Evolutionary conservation across 495 filamentous ascomycete genomes (phyloP), one percentile per base, ranked within the genome.

Genomic region (Aspergillus avenaceus): DNA sequence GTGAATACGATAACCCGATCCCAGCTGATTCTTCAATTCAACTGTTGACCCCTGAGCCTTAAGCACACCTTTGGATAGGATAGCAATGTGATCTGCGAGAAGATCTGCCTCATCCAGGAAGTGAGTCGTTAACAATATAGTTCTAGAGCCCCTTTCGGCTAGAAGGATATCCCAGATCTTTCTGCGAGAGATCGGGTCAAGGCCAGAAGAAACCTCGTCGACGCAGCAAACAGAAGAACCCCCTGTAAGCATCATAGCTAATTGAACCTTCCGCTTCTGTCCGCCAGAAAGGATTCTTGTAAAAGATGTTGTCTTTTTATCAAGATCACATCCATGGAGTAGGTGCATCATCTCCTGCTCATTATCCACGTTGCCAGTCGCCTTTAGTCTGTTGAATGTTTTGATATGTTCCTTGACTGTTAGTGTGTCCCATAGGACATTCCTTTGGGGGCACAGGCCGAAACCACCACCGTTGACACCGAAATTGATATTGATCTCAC

Each of bases 91-190:
- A 57, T 91, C 87, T 0, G 86, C 84, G 5, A 91, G 70, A 8
- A 90, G 62, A 56, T 89, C 86, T 0, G 86, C 87, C 62, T 91
- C 87, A 56, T 90, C 87, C 18, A 91, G 70, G 59, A 90, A 91
- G 55, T 91, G 90, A 0, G 90, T 95, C 1, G 90, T 95, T 43
- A 95, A 67, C 22, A 96, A 81, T 43, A 92, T 87, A 0, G 90
- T 90, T 43, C 90, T 71, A 21, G 71, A 73, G 4, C 90, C 88
- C 53, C 90, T 78, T 58, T 90, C 90, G 1, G 83, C 85, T 4
- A 95, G 71, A 14, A 96, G 66, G 46, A 96, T 96, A 55, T 92
- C 86, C 90, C 90, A 96, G 45, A 95, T 86, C 65, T 91, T 95
- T 8, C 88, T 70, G 13, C 90, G 71, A 32, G 81, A 85, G 12